phyloP scores from a whole-genome alignment of 192 early-diverging fungal species.

The Backusella circina region DNA sequence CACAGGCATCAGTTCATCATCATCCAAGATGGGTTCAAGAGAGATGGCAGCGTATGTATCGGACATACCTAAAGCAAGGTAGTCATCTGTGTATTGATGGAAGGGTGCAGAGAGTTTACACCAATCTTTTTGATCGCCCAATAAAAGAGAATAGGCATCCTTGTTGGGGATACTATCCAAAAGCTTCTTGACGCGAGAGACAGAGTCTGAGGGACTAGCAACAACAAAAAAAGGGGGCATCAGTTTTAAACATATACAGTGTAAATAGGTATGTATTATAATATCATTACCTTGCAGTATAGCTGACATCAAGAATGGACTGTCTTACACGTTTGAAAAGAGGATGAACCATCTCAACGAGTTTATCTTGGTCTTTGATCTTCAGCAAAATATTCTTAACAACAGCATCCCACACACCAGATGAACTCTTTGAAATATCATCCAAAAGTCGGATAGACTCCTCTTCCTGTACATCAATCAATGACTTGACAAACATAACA shows the following conservation, averaged over 20 bases:
- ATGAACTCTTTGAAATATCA: background rate
- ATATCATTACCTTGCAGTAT: slow-evolving; percentile 40
- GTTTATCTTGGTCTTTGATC: background rate
- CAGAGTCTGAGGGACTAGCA: slow-evolving; percentile 50
- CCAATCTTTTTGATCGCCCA: slow-evolving; percentile 41
- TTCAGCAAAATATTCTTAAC: background rate
- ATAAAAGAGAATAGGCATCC: slow-evolving; percentile 16
- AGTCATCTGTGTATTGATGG: slow-evolving; percentile 21
- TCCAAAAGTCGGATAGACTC: background rate
- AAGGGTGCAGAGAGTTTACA: slow-evolving; percentile 27
- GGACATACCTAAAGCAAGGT: slow-evolving; percentile 5
- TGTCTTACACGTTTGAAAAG: slow-evolving; percentile 20
- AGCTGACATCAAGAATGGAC: slow-evolving; percentile 33
- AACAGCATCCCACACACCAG: background rate
- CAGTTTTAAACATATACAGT: background rate
- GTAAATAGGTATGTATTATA: background rate
- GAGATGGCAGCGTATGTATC: slow-evolving; percentile 10
- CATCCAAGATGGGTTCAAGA: background rate
- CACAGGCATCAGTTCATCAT: slow-evolving; percentile 21
- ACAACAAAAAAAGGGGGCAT: background rate
- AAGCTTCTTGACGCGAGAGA: slow-evolving; percentile 33
- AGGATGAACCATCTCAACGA: background rate
- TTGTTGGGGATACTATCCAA: background rate
- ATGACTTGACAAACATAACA: slow-evolving; percentile 2
- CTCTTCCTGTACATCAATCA: background rate